A percentile compares a stretch with the other conserved stretches of the same genome.
Conservation (phyloP, 179 eudicot species). For the Spergularia azorica region DNA sequence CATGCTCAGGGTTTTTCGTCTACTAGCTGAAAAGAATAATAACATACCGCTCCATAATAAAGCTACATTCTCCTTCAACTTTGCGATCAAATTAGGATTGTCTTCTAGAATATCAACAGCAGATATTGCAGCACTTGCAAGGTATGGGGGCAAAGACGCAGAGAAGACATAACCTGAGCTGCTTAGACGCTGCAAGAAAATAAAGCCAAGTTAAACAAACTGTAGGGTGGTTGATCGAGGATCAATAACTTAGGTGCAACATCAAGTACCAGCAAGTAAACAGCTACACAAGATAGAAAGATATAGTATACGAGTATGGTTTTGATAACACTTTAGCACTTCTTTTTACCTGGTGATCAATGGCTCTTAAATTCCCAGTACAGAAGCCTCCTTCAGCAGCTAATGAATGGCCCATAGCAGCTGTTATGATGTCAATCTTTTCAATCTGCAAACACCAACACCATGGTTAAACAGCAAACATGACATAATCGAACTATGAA, state of each 20-base stretch:
- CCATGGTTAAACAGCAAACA: conserved; percentile 10
- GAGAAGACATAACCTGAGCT: conserved; percentile 98
- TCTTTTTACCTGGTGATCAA: conserved; percentile 81
- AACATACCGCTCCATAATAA: conserved; percentile 66
- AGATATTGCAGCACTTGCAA: conserved; percentile 91
- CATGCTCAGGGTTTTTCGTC: not conserved
- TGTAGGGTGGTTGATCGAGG: conserved; percentile 1
- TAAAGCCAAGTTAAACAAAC: not conserved
- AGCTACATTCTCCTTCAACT: conserved; percentile 64
- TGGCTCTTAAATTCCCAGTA: conserved; percentile 83
- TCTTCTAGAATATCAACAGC: conserved; percentile 86
- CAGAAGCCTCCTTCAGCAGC: conserved; percentile 99
- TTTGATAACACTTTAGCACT: not conserved
- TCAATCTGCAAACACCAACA: conserved; percentile 52
- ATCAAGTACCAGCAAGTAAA: conserved; percentile 4
- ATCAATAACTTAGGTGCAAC: not conserved
- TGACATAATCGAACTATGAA: not conserved
- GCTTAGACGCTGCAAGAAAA: conserved; percentile 74
- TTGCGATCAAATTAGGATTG: conserved; percentile 58
- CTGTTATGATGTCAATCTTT: conserved; percentile 86
- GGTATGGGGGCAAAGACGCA: conserved; percentile 97
- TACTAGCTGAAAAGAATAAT: not conserved
- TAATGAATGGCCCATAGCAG: conserved; percentile 91
- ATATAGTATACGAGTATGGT: not conserved
- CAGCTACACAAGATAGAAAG: conserved; percentile 7